Percentiles rank a stretch among this genome's conserved stretches.
These are phyloP conservation scores for Austroboletus eburneus DNA, from an alignment of 768 basidiomycete species.

Conservation along the genomic window DNA sequence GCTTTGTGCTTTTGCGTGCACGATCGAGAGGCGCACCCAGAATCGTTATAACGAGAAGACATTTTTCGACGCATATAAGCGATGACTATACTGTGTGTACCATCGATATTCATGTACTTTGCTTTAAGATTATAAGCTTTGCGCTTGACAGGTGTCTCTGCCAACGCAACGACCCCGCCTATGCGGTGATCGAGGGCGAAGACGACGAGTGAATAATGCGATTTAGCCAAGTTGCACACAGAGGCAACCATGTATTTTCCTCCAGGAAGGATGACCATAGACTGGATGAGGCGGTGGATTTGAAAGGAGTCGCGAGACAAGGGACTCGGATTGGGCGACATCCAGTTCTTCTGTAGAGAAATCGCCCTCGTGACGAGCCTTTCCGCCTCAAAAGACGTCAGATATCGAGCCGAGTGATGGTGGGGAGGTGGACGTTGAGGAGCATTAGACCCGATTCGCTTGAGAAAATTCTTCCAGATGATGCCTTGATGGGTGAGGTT, in stretches of 20 bases:
- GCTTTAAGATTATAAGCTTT: slow-evolving; percentile 59
- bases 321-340: slow-evolving; percentile 35
- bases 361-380: slow-evolving; percentile 57
- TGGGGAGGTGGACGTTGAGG: slow-evolving; percentile 60
- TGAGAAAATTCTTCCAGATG: slow-evolving; percentile 65
- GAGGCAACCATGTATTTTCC: slow-evolving; percentile 67
- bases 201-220: slow-evolving; percentile 48
- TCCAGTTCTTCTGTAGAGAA: slow-evolving; percentile 60
- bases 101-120: slow-evolving; percentile 49
- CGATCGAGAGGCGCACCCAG: slow-evolving; percentile 12
- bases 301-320: slow-evolving; percentile 23
- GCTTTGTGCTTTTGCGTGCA: background rate
- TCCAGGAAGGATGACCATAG: slow-evolving; percentile 61
- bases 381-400: slow-evolving; percentile 44
- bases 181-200: slow-evolving; percentile 53
- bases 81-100: slow-evolving; percentile 51
- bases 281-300: slow-evolving; percentile 36
- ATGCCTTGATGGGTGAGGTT: slow-evolving; percentile 62
- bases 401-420: slow-evolving; percentile 34
- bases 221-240: slow-evolving; percentile 40
- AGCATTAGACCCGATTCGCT: slow-evolving; percentile 49
- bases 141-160: slow-evolving; percentile 43
- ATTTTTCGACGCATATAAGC: slow-evolving; percentile 44
- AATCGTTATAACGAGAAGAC: slow-evolving; percentile 10
- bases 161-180: slow-evolving; percentile 41